Percentiles rank a stretch among this genome's conserved stretches.
Conservation (phyloP, 2,329 filamentous ascomycete genomes). For the Paracorniculantispora psalliotae region DNA sequence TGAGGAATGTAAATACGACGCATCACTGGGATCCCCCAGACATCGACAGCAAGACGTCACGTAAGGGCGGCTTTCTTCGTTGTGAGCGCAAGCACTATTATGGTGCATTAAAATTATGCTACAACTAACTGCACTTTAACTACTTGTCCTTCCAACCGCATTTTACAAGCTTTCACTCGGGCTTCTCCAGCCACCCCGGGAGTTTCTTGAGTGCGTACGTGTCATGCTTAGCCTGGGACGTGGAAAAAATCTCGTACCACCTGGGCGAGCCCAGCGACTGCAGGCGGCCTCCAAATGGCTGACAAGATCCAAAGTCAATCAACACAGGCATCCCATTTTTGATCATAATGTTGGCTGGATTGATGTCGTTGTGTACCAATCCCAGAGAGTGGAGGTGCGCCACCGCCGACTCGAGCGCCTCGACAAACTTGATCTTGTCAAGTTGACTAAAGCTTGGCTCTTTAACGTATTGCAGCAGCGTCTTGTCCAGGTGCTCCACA, state of each 20-base stretch:
- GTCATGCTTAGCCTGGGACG: conserved; percentile 15
- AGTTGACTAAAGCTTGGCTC: conserved; percentile 1
- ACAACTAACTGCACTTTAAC: too few relatives aligned
- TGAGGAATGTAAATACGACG: too few relatives aligned
- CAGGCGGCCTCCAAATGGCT: conserved; percentile 15
- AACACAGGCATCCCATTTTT: conserved; percentile 20
- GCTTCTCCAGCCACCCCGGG: conserved; percentile 2
- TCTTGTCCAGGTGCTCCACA: conserved; percentile 13
- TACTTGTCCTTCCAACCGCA: too few relatives aligned
- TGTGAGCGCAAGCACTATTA: too few relatives aligned
- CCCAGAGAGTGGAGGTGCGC: conserved; percentile 22
- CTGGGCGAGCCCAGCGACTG: conserved; percentile 14
- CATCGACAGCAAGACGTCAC: too few relatives aligned
- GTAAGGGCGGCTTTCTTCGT: too few relatives aligned
- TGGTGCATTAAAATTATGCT: too few relatives aligned
- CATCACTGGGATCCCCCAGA: too few relatives aligned
- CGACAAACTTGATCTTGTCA: conserved; percentile 15
- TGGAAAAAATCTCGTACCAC: conserved; percentile 16
- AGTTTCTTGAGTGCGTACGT: conserved; percentile 13
- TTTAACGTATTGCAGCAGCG: neutral
- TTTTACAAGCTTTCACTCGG: neutral
- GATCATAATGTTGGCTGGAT: conserved; percentile 24
- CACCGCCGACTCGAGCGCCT: conserved; percentile 21
- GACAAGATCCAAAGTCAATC: conserved; percentile 23
- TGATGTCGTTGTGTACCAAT: conserved; percentile 25